phyloP scores from a whole-genome alignment of 148 eudicot genomes.

The Chenopodium album region DNA sequence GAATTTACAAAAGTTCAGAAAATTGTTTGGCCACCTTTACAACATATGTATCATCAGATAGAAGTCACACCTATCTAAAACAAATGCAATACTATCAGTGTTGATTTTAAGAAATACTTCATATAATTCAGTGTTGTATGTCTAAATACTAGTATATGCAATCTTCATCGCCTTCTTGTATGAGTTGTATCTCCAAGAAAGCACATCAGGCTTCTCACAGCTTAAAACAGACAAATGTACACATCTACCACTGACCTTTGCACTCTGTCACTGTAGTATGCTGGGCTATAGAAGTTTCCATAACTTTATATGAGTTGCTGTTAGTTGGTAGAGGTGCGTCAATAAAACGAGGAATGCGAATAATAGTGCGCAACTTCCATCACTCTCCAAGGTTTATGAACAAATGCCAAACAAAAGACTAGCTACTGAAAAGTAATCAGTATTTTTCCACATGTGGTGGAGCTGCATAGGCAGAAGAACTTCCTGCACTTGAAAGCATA shows the following conservation, averaged over 20 bases:
- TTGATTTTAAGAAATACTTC: background rate
- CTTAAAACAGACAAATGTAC: background rate
- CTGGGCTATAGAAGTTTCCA: background rate
- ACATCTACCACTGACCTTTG: background rate
- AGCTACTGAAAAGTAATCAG: conserved; percentile 15
- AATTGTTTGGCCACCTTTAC: conserved; percentile 2
- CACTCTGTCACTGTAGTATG: background rate
- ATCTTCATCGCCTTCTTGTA: background rate
- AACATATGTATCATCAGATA: conserved; percentile 12
- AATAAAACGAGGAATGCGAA: background rate
- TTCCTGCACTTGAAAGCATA: conserved; percentile 5
- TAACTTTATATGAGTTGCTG: background rate
- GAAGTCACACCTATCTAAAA: background rate
- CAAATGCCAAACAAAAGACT: background rate
- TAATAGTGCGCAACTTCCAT: background rate
- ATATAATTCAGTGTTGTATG: no score
- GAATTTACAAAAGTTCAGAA: background rate
- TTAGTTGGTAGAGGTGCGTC: background rate
- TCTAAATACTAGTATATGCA: background rate
- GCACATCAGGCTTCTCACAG: background rate
- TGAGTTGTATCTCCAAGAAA: background rate
- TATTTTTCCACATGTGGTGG: background rate
- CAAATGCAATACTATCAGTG: background rate
- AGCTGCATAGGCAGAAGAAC: background rate
- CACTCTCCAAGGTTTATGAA: conserved; percentile 1